Evolutionary conservation across 345 rosid species (phyloP), one percentile per base, ranked within the genome.

Genomic region (Eucalyptus fibrosa): DNA sequence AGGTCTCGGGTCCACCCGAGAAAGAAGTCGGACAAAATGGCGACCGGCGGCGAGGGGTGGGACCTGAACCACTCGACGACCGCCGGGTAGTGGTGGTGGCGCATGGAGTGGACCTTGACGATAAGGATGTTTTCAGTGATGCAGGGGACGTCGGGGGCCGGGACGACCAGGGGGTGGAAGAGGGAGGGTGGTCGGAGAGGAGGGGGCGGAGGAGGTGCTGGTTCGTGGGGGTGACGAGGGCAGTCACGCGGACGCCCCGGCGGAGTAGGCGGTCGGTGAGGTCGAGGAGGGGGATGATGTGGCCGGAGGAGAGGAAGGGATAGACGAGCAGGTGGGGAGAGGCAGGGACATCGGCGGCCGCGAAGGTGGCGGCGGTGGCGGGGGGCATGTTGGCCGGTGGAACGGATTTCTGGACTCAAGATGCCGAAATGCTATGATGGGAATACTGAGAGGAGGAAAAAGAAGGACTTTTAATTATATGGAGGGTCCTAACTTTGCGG

Each of bases 211-310:
- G 94, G 87, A 92, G 90, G 56, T 92, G 88, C 34, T 89, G 92
- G 91, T 88, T 94, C 44, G 88, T 37, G 6, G 95, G 94, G 44
- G 95, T 94, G 82, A 95, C 55, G 30, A 94, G 80, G 8, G 95
- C 82, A 77, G 96, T 94, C 65, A 95, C 87, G 47, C 91, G 90
- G 87, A 92, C 89, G 91, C 96, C 94, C 67, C 93, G 94, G 92
- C 44, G 40, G 91, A 91, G 91, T 9, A 95, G 88, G 11, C 91
- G 91, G 87, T 92, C 91, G 86, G 97, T 91, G 90, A 96, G 95
- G 88, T 95, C 98, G 53, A 95, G 94, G 89, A 95, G 94, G 67
- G 97, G 95, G 89, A 95, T 93, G 87, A 96, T 82, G 91, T 96
- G 98, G 88, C 97, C 98, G 24, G 91, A 89, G 28, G 94, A 56